phyloP scores from a whole-genome alignment of 345 rosid genomes.

The Citrus australasica region DNA sequence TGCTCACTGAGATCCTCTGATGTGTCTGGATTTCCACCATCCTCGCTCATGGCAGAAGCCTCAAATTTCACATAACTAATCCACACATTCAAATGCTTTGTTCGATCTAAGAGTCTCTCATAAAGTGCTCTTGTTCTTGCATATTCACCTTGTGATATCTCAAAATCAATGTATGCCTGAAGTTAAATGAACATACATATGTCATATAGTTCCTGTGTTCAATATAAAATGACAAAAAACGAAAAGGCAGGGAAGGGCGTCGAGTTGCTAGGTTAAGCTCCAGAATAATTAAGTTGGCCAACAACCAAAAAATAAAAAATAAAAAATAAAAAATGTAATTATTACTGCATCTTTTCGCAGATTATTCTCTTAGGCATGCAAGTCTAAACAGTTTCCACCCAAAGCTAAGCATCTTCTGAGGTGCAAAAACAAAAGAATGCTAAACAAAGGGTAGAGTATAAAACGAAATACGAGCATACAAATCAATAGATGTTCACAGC shows the following conservation, averaged over 20 bases:
- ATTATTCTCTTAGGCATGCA: background rate
- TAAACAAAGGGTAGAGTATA: background rate
- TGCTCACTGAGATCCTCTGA: conserved; percentile 17
- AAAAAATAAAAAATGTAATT: background rate
- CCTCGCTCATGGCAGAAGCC: conserved; percentile 55
- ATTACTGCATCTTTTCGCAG: background rate
- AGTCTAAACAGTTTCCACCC: background rate
- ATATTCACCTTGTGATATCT: conserved; percentile 73
- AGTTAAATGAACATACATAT: conserved; percentile 10
- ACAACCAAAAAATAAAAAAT: too few species aligned
- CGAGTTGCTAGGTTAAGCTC: background rate
- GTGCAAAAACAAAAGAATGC: background rate
- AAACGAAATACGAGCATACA: background rate
- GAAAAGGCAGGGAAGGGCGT: background rate
- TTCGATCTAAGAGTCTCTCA: conserved; percentile 71
- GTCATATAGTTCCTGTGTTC: background rate
- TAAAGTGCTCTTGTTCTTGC: conserved; percentile 66
- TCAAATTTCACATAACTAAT: conserved; percentile 85
- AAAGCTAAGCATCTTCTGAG: background rate
- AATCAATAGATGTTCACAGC: background rate
- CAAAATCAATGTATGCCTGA: conserved; percentile 93
- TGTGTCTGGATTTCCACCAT: conserved; percentile 19
- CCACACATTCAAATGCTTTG: conserved; percentile 92
- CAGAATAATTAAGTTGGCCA: background rate
- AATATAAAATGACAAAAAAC: background rate